These are phyloP conservation scores for Calonectria henricotiae DNA, from an alignment of 2,329 filamentous ascomycete genomes.

Conservation along the genomic window DNA sequence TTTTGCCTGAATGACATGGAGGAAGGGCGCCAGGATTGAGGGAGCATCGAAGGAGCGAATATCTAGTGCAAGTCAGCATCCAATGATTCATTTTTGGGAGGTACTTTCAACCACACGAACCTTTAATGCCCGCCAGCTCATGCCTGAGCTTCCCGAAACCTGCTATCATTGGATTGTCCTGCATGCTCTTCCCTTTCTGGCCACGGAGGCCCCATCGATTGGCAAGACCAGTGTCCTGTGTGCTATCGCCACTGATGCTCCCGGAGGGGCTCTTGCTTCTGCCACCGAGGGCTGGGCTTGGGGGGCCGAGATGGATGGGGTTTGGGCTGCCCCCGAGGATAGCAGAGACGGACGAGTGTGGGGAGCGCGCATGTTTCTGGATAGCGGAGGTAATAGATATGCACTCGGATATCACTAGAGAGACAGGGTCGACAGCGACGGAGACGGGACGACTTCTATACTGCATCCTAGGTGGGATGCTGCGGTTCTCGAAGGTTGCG, in stretches of 20 bases:
- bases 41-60: constrained; percentile 92
- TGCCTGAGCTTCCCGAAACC: constrained; percentile 92
- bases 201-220: constrained; percentile 95
- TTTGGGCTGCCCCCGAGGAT: constrained; percentile 87
- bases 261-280: constrained; percentile 62
- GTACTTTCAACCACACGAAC: constrained; percentile 61
- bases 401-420: constrained; percentile 97
- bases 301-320: constrained; percentile 69
- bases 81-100: neutral
- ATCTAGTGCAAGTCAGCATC: constrained; percentile 68
- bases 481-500: constrained; percentile 46
- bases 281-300: constrained; percentile 61
- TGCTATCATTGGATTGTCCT: constrained; percentile 96
- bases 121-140: constrained; percentile 89
- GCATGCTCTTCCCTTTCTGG: constrained; percentile 96
- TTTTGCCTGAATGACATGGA: constrained; percentile 96
- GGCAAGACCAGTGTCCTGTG: constrained; percentile 74
- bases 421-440: constrained; percentile 91
- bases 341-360: constrained; percentile 95
- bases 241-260: constrained; percentile 60
- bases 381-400: constrained; percentile 98
- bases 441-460: constrained; percentile 77
- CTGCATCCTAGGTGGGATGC: constrained; percentile 67
- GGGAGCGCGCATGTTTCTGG: constrained; percentile 96
- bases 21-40: constrained; percentile 90